Evolutionary conservation across 108 stramenopile species (phyloP).

Genomic region (Nitzschia putrida): DNA sequence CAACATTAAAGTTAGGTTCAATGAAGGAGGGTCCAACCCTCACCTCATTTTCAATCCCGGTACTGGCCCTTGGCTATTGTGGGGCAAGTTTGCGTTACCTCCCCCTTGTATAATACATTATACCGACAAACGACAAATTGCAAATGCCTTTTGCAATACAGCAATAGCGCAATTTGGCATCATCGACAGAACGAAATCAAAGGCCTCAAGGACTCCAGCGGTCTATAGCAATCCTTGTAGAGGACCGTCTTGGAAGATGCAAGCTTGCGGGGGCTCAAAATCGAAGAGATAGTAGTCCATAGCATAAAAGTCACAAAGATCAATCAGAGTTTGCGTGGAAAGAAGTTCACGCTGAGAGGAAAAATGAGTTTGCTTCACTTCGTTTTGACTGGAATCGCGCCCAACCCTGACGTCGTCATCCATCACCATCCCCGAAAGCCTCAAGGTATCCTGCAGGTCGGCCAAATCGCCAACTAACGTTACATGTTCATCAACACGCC

Average conservation of each 20-base stretch:
- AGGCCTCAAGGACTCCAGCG: too few species aligned
- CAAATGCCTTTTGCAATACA: too few species aligned
- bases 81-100: too few species aligned
- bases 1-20: too few species aligned
- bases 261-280: slow-evolving; percentile 15
- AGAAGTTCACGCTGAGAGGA: slow-evolving; percentile 21
- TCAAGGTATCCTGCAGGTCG: slow-evolving; percentile 16
- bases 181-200: too few species aligned
- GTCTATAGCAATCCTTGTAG: neutral
- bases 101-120: too few species aligned
- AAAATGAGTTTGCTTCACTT: slow-evolving; percentile 21
- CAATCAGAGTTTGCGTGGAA: slow-evolving; percentile 17
- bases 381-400: slow-evolving; percentile 14
- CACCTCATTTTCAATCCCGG: too few species aligned
- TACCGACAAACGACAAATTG: too few species aligned
- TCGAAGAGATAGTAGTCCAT: slow-evolving; percentile 23
- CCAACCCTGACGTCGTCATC: slow-evolving; percentile 12
- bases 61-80: too few species aligned
- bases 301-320: slow-evolving; percentile 15
- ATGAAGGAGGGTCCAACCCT: too few species aligned
- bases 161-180: too few species aligned
- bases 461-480: slow-evolving; percentile 29
- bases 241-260: neutral
- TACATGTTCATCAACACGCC: slow-evolving; percentile 7
- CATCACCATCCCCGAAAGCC: slow-evolving; percentile 6